Evolutionary conservation across 2,329 filamentous ascomycete genomes (phyloP), one percentile per base, ranked within the genome.

Genomic region (Tolypocladium inflatum): DNA sequence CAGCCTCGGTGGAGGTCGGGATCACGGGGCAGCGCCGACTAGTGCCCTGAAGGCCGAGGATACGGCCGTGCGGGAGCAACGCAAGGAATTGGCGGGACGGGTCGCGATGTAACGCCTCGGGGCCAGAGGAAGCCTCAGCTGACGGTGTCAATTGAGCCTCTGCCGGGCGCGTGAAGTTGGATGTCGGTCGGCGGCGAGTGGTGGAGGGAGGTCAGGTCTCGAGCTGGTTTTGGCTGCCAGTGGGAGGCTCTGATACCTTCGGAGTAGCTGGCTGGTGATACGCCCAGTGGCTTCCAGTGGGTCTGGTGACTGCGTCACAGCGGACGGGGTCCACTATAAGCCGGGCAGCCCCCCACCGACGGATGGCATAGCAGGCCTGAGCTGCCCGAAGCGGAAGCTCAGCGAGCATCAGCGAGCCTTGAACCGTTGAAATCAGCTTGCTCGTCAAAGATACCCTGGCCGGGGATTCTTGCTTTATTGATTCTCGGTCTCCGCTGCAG

Each of bases 271-370:
- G 30, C 48, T 1, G 39, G 21, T 55, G 53, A 55, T 42, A 55
- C 9, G 54, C 17, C 21, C 38, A 21, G 38, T 42, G 54, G 39
- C 54, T 55, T 30, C 30, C 23, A 35, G 55, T 26, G 33, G 59
- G 57, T 60, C 59, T 37, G 57, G 45, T 60, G 59, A 60, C 59
- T 60, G 53, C 56, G 54, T 60, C 59, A 60, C 58, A 55, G 52
- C 50, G 41, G 51, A 55, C 23, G 10, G 19, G 35, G 35, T 17
- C 35, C 53, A 42, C 35, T 37, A 39, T 41, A 54, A 50, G 45
- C 45, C 45, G 23, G 3, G 15, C 15, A 30, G 45, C 42, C 45
- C 45, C 26, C 48, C 48, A 11, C 26, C 26, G 48, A 8, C 26
- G 26, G 30, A 51, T 35, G 26, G 26, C 45, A 50, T 48, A 33